Evolutionary conservation across 305 asterid genomes (phyloP).

Genomic region (Striga hermonthica): DNA sequence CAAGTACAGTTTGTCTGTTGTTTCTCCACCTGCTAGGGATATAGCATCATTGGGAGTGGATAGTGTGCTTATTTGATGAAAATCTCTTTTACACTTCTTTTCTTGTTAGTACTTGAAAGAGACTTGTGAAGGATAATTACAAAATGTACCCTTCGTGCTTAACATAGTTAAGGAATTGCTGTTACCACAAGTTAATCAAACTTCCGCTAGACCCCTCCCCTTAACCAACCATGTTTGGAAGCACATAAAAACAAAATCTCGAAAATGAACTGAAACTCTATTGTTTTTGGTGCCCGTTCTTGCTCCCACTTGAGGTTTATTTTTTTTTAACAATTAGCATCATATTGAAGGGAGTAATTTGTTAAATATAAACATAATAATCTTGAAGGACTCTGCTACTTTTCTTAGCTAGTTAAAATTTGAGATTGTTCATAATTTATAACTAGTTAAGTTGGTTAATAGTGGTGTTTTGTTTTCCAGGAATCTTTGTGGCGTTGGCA

Average conservation of each 20-base stretch:
- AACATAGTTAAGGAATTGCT: no score
- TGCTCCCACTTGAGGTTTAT: no score
- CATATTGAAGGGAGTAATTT: neutral
- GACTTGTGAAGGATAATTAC: no score
- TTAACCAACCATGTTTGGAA: no score
- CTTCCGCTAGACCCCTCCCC: no score
- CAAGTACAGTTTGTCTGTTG: neutral
- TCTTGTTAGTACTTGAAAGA: neutral
- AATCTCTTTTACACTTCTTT: neutral
- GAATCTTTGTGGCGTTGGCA: constrained; percentile 96
- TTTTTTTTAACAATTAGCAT: neutral
- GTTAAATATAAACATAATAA: neutral
- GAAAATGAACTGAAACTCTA: no score
- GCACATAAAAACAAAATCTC: no score
- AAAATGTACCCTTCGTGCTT: no score
- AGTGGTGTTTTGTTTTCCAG: constrained; percentile 40
- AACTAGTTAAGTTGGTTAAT: constrained; percentile 8
- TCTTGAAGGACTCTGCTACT: neutral
- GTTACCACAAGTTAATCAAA: no score
- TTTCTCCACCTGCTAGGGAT: neutral
- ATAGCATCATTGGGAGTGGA: no score
- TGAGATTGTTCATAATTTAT: neutral
- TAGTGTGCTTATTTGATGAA: no score
- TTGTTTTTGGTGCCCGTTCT: no score
- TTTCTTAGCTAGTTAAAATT: neutral